Evolutionary conservation across 2,329 filamentous ascomycete genomes (phyloP).

Genomic region (Fusarium nanum): DNA sequence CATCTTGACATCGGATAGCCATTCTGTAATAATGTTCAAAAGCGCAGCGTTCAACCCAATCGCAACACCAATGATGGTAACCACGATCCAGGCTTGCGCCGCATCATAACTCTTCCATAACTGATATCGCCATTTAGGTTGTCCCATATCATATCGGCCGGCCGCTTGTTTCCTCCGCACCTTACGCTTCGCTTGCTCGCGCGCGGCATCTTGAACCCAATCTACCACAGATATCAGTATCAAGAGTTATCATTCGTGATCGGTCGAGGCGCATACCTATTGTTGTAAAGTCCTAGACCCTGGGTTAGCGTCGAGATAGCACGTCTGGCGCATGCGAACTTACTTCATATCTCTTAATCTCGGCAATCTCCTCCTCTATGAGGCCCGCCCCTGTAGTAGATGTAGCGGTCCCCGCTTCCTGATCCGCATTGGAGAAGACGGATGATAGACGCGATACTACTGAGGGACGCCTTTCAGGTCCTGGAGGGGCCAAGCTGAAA

Average conservation of each 20-base stretch:
- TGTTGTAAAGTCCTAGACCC: slow-evolving; percentile 85
- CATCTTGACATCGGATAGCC: slow-evolving; percentile 94
- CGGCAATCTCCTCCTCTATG: slow-evolving; percentile 93
- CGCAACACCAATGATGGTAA: slow-evolving; percentile 90
- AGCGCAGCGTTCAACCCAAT: slow-evolving; percentile 95
- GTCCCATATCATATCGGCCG: slow-evolving; percentile 76
- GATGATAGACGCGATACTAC: slow-evolving; percentile 75
- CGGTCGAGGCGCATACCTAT: slow-evolving; percentile 68
- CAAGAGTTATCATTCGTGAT: slow-evolving; percentile 6
- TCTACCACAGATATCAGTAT: slow-evolving; percentile 64
- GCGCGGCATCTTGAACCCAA: slow-evolving; percentile 97
- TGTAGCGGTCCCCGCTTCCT: slow-evolving; percentile 63
- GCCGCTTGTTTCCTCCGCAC: slow-evolving; percentile 77
- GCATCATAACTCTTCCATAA: slow-evolving; percentile 92
- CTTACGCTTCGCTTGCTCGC: slow-evolving; percentile 86
- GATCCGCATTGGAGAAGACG: slow-evolving; percentile 73
- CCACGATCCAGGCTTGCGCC: slow-evolving; percentile 97
- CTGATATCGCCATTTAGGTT: slow-evolving; percentile 81
- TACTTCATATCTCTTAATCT: slow-evolving; percentile 97
- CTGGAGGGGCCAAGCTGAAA: slow-evolving; percentile 52
- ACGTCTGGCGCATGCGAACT: slow-evolving; percentile 27
- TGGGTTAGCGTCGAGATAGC: slow-evolving; percentile 47
- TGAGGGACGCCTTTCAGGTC: slow-evolving; percentile 64
- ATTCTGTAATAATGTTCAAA: slow-evolving; percentile 95
- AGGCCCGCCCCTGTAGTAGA: slow-evolving; percentile 70